Base-by-base conservation (phyloP, 331 rosid genomes). In the Acacia pycnantha region DNA sequence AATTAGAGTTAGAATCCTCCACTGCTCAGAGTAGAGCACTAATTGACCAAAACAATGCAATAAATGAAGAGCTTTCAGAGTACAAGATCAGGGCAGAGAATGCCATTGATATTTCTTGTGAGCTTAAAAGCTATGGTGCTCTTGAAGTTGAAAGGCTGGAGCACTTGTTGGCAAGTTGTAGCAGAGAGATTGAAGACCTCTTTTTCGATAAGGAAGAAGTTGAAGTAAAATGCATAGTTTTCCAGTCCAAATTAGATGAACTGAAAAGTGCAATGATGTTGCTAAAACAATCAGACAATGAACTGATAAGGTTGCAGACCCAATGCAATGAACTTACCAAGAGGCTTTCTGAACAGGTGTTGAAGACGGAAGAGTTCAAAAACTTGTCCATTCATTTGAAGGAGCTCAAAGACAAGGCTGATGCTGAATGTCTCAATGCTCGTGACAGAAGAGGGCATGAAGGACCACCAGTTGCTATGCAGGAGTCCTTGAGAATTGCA, bases 321-420 rank as follows among this genome's bases (percentile, higher is more conserved):
- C 92, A 87, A 76, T 92, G 91, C 67, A 79, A 76, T 68, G 97
- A 91, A 66, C 90, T 96, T 80, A 85, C 76, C 77, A 88, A 85
- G 81, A 94, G 87, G 88, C 97, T 94, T 78, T 86, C 99, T 26
- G 95, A 94, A 83, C 99, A 96, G 88, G 90, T 89, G 82, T 89
- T 92, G 81, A 96, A 86, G 89, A 90, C 98, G 0, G 97, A 94
- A 82, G 99, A 94, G 88, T 96, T 90, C 70, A 94, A 94, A 87
- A 96, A 96, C 82, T 85, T 96, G 93, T 91, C 97, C 80, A 85
- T 85, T 88, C 97, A 92, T 88, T 89, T 96, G 89, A 96, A 94
- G 95, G 99, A 94, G 85, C 97, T 89, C 69, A 94, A 90, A 81
- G 97, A 92, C 94, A 91, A 87, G 90, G 94, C 98, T 59, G 97